phyloP scores from a whole-genome alignment of 495 filamentous ascomycete genomes.

The Podospora bellae-mahoneyi region DNA sequence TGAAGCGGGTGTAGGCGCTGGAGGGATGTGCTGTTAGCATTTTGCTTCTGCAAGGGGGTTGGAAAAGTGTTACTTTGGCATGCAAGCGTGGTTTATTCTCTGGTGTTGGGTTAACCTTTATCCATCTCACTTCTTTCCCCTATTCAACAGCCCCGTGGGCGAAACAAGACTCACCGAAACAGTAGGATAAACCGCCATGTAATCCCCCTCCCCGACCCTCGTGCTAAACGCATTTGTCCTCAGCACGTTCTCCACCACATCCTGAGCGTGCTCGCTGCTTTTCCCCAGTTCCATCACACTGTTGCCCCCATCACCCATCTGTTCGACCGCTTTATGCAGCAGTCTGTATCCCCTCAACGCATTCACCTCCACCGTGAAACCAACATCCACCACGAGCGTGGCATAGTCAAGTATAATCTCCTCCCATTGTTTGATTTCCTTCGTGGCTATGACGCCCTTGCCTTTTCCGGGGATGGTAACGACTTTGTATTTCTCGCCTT shows the following conservation, averaged over 20 bases:
- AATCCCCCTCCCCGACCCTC: constrained; percentile 27
- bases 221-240: constrained; percentile 42
- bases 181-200: constrained; percentile 39
- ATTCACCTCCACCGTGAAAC: constrained; percentile 32
- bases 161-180: constrained; percentile 31
- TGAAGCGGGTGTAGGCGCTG: constrained; percentile 40
- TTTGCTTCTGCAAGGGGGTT: not conserved
- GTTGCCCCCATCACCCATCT: constrained; percentile 33
- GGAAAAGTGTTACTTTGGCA: constrained; percentile 35
- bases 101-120: constrained; percentile 3
- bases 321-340: constrained; percentile 35
- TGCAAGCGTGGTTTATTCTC: constrained; percentile 44
- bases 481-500: constrained; percentile 21
- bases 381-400: constrained; percentile 33
- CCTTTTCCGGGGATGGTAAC: constrained; percentile 39
- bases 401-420: constrained; percentile 41
- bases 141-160: not conserved
- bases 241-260: constrained; percentile 40
- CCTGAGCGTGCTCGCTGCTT: constrained; percentile 31
- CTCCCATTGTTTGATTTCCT: constrained; percentile 31
- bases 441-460: constrained; percentile 37
- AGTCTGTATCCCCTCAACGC: constrained; percentile 31
- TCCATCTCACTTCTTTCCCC: not conserved
- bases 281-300: constrained; percentile 31
- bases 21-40: not conserved